Base-by-base conservation (phyloP, 345 rosid genomes). In the Populus euphratica region DNA sequence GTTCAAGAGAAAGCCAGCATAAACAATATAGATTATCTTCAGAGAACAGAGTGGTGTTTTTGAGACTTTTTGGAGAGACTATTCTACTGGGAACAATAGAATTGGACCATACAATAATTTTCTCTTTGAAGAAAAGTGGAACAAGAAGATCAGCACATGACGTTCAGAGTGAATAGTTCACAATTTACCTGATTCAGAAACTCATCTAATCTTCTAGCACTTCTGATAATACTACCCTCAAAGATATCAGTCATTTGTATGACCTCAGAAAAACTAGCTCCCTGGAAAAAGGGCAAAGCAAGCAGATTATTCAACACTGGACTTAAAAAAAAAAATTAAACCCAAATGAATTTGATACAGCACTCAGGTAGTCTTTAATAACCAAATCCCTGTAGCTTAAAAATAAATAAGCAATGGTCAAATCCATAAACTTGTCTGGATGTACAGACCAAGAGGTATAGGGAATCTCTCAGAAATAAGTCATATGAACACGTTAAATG, bases 231-330 rank as follows among this genome's bases (percentile, higher is more conserved):
- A 77, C 99, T 96, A 65, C 99, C 99, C 85, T 96, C 98, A 81
- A 96, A 96, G 78, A 94, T 94, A 85, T 94, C 97, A 18, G 99
- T 96, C 98, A 90, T 94, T 78, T 90, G 94, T 79, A 94, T 94
- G 47, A 96, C 89, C 79, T 96, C 99, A 31, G 93, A 91, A 87
- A 96, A 94, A 80, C 80, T 94, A 68, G 97, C 89, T 44, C 97
- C 98, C 99, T 94, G 86, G 79, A 63, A 75, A 67, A 84, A 78
- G 77, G 81, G 35, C 44, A 80, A 71, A 35, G 27, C 6, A 66
- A 67, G 43, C 35, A 49, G 20, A 74, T n/a, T 63, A 29, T 25
- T 73, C 5, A 75, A 49, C 70, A 69, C 17, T 38, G 73, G 50
- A 66, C 25, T 6, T 31, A 23, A 76, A 59, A 18, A 59, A 23